Evolutionary conservation across 345 rosid genomes (phyloP).

Genomic region (Cochlearia excelsa): DNA sequence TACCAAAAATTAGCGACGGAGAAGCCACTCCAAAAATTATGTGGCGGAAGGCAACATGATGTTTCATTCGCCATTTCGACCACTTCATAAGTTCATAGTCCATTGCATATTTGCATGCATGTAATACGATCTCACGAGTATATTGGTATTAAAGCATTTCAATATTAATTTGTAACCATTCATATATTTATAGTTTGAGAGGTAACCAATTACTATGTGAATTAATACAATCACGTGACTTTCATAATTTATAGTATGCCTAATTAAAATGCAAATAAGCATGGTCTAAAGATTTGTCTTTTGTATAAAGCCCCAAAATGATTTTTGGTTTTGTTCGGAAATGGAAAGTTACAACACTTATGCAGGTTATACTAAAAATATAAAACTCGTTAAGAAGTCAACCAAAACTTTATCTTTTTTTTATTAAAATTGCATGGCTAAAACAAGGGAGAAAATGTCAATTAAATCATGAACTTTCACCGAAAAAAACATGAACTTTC

Average conservation of each 20-base stretch:
- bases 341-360: neutral
- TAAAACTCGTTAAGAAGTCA: too few relatives aligned
- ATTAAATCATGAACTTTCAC: too few relatives aligned
- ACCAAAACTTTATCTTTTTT: too few relatives aligned
- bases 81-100: too few relatives aligned
- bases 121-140: neutral
- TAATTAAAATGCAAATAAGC: neutral
- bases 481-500: too few relatives aligned
- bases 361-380: neutral
- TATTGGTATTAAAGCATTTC: neutral
- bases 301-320: neutral
- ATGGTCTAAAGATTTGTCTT: neutral
- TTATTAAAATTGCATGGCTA: too few relatives aligned
- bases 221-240: constrained; percentile 12
- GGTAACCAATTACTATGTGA: constrained; percentile 10
- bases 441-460: too few relatives aligned
- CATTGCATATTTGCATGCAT: too few relatives aligned
- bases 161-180: neutral
- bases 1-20: too few relatives aligned
- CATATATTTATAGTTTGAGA: constrained; percentile 1
- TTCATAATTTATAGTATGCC: constrained; percentile 1
- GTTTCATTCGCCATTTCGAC: too few relatives aligned
- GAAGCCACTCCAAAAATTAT: too few relatives aligned
- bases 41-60: too few relatives aligned
- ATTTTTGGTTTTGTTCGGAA: neutral